Base-by-base conservation (phyloP, 768 basidiomycete species). In the Podaxis sp. region DNA sequence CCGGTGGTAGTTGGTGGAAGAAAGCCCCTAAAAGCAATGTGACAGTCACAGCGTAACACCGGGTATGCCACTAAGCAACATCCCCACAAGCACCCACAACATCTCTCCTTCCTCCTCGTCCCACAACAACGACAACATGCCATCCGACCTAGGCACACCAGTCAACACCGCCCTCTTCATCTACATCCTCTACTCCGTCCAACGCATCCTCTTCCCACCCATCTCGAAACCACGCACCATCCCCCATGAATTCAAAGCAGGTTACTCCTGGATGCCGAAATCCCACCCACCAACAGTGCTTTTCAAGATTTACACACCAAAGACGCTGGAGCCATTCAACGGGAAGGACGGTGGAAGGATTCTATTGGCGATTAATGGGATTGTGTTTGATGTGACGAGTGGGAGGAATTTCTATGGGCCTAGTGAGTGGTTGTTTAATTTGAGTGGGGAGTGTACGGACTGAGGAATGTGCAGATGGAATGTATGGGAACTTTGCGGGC, bases 401-500 rank as follows among this genome's bases (percentile, higher is more conserved):
- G 96, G 96, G 26, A 81, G 88, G 67, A 90, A 84, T 71, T 99
- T 99, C 77, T 99, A 99, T 73, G 96, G 96, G 0, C 96, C 96
- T 22, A 88, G 96, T 96, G 64, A 71, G 90, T 75, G 39, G 24
- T 51, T 51, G 17, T n/a, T 59, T 40, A 13, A 39, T 15, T 36
- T 3, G 13, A 9, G 12, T n/a, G 39, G n/a, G 6, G 9, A 36
- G 24, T 39, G 24, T 17, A 33, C 33, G 28, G 57, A 12, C 19
- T 2, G 52, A 28, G 40, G 24, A 19, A 0, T 55, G 52, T 46
- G 30, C 67, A 97, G 96, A 88, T 69, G 96, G 96, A 0, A 93
- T 95, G 85, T 98, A 98, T 71, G 95, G 94, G 33, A 96, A 96
- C 75, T 99, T 99, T 79, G 96, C 97, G 2, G 97, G 96, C 4